These are phyloP conservation scores for Phytophthora idaei DNA, from an alignment of 352 stramenopile species.

Conservation along the genomic window DNA sequence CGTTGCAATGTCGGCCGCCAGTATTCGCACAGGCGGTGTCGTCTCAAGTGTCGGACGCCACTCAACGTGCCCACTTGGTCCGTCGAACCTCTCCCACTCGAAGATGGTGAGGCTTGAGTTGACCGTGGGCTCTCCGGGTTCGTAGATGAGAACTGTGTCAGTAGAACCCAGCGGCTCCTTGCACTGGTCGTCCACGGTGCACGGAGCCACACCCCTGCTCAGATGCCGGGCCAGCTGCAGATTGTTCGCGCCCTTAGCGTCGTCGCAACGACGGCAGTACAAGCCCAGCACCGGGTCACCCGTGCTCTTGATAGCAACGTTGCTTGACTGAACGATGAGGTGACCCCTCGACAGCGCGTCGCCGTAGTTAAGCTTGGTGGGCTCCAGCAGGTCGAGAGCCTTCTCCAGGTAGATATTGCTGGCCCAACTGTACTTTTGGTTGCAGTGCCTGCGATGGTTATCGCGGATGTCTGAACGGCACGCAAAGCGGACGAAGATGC, in stretches of 20 bases:
- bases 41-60: conserved; percentile 66
- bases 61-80: conserved; percentile 66
- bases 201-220: conserved; percentile 51
- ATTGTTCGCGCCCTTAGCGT: conserved; percentile 65
- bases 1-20: conserved; percentile 83
- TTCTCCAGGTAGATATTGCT: conserved; percentile 74
- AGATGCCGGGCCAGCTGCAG: conserved; percentile 46
- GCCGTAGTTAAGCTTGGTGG: conserved; percentile 73
- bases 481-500: conserved; percentile 86
- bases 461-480: conserved; percentile 43
- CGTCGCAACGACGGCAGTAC: conserved; percentile 86
- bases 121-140: conserved; percentile 66
- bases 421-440: conserved; percentile 44
- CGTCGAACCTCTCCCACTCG: conserved; percentile 86
- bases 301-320: conserved; percentile 91
- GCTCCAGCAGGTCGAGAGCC: conserved; percentile 48
- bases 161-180: conserved; percentile 61
- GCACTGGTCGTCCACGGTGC: conserved; percentile 49
- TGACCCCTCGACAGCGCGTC: conserved; percentile 89
- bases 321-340: conserved; percentile 94
- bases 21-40: conserved; percentile 76
- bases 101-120: conserved; percentile 80
- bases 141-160: conserved; percentile 69
- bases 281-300: conserved; percentile 92
- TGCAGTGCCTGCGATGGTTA: conserved; percentile 43